A percentile compares a stretch with the other conserved stretches of the same genome.
These are phyloP conservation scores for Narthecium ossifragum DNA, from an alignment of 106 monocot species.

Conservation along the genomic window DNA sequence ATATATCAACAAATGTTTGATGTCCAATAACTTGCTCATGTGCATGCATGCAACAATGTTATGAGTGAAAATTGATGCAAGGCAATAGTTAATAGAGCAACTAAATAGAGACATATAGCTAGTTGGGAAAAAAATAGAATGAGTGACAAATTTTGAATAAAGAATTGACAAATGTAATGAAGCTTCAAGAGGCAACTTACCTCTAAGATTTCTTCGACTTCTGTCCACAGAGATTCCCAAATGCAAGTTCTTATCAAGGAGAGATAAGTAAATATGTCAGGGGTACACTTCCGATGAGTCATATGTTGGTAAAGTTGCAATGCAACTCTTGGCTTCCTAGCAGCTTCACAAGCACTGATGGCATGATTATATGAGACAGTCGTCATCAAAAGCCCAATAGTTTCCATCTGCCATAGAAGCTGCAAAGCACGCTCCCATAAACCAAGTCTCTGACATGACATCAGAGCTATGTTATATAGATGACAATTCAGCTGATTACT, in stretches of 20 bases:
- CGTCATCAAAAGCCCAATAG: slow-evolving; percentile 46
- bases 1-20: neutral
- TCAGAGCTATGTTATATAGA: slow-evolving; percentile 65
- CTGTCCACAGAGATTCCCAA: slow-evolving; percentile 89
- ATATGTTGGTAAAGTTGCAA: slow-evolving; percentile 81
- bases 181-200: too few species aligned
- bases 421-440: slow-evolving; percentile 81
- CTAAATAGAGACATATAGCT: too few species aligned
- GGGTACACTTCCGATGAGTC: slow-evolving; percentile 43
- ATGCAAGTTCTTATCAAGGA: slow-evolving; percentile 75
- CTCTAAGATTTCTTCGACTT: slow-evolving; percentile 61
- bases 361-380: slow-evolving; percentile 75
- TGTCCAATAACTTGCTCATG: too few species aligned
- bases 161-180: too few species aligned
- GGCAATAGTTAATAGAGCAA: too few species aligned
- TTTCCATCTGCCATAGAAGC: slow-evolving; percentile 89
- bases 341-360: slow-evolving; percentile 70
- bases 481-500: slow-evolving; percentile 33
- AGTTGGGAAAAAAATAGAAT: too few species aligned
- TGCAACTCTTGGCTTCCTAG: slow-evolving; percentile 74
- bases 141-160: too few species aligned
- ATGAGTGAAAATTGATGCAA: too few species aligned
- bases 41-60: too few species aligned
- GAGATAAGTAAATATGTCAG: slow-evolving; percentile 80
- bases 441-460: slow-evolving; percentile 75